A percentile compares a stretch with the other conserved stretches of the same genome.
Evolutionary conservation across 2,329 filamentous ascomycete genomes (phyloP).

Genomic region (Bipolaris cookei): DNA sequence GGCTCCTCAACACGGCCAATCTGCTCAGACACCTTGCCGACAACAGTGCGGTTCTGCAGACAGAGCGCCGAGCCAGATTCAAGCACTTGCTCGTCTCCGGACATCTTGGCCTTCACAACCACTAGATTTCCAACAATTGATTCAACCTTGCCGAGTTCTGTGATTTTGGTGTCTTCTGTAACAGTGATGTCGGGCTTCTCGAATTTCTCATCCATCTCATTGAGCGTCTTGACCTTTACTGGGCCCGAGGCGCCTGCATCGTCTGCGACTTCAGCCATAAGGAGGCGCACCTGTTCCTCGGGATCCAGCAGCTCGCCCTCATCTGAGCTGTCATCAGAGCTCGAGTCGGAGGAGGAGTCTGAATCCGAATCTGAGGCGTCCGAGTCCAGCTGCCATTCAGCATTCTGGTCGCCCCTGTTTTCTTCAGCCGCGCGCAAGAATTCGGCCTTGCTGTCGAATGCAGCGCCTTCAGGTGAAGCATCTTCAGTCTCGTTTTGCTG

Average conservation of each 20-base stretch:
- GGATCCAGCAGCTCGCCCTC: slow-evolving; percentile 71
- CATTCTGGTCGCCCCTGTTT: slow-evolving; percentile 60
- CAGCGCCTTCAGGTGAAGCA: slow-evolving; percentile 4
- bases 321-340: slow-evolving; percentile 56
- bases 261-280: slow-evolving; percentile 84
- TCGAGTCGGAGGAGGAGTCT: slow-evolving; percentile 49
- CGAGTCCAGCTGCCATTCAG: slow-evolving; percentile 80
- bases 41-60: slow-evolving; percentile 72
- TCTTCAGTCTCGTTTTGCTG: slow-evolving; percentile 18
- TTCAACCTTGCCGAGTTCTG: slow-evolving; percentile 76
- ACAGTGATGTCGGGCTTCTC: slow-evolving; percentile 78
- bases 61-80: slow-evolving; percentile 86
- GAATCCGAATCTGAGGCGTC: slow-evolving; percentile 66
- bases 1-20: slow-evolving; percentile 86
- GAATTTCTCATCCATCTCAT: slow-evolving; percentile 67
- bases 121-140: slow-evolving; percentile 78
- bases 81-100: slow-evolving; percentile 83
- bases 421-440: slow-evolving; percentile 54
- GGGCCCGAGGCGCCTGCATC: slow-evolving; percentile 74
- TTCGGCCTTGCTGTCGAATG: slow-evolving; percentile 45
- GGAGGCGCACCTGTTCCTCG: slow-evolving; percentile 80
- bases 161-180: slow-evolving; percentile 76
- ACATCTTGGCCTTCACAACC: slow-evolving; percentile 77
- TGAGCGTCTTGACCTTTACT: slow-evolving; percentile 74
- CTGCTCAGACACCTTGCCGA: slow-evolving; percentile 84